These are phyloP conservation scores for Ophiostoma himal-ulmi DNA, from an alignment of 2,329 filamentous ascomycete genomes.

Conservation along the genomic window DNA sequence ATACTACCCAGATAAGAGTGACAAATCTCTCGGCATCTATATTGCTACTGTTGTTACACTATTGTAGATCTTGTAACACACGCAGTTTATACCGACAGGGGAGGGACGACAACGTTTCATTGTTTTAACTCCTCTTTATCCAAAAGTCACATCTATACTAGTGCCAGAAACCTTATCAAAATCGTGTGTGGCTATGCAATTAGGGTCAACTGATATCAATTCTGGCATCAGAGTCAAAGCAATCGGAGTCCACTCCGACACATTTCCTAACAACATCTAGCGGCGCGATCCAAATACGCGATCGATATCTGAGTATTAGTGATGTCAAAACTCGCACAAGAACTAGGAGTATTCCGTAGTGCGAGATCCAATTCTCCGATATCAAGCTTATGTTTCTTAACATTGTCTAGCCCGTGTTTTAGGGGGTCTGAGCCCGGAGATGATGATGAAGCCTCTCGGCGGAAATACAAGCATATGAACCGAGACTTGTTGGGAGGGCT, in stretches of 20 bases:
- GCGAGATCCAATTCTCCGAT: background rate
- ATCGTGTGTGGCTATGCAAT: background rate
- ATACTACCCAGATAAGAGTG: background rate
- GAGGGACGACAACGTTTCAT: background rate
- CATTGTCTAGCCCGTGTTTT: background rate
- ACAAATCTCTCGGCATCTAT: background rate
- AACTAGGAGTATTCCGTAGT: background rate
- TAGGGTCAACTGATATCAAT: background rate
- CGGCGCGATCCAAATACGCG: too few species aligned
- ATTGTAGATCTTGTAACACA: background rate
- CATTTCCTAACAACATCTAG: background rate
- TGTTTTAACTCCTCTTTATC: background rate
- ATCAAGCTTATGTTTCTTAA: background rate
- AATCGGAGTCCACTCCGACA: background rate
- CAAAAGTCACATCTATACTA: background rate
- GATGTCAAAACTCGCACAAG: background rate
- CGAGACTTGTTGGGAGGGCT: background rate
- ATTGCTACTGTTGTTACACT: background rate
- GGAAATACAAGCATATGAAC: background rate
- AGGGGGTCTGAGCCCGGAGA: background rate
- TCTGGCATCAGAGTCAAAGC: background rate
- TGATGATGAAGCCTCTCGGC: background rate
- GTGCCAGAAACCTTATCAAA: too few species aligned
- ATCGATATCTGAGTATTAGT: background rate
- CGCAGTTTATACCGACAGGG: background rate